Evolutionary conservation across 2,329 filamentous ascomycete species (phyloP).

Genomic region (Uncinocarpus reesii): DNA sequence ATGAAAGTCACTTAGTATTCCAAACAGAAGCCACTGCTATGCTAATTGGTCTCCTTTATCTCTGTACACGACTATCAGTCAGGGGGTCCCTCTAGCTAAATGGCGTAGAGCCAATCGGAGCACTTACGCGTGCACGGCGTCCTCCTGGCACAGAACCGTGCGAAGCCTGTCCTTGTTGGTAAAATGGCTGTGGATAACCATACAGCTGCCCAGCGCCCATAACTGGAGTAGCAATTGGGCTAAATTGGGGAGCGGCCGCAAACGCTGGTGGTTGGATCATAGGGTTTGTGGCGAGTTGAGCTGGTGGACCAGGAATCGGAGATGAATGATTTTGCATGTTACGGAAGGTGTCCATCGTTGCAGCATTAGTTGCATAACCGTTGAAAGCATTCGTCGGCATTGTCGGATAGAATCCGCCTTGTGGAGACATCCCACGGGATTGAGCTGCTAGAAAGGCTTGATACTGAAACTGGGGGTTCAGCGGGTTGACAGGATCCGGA

Average conservation of each 20-base stretch:
- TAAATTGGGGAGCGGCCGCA: conserved; percentile 33
- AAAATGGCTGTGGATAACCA: conserved; percentile 45
- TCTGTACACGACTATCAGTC: conserved; percentile 20
- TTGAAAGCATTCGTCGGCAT: conserved; percentile 32
- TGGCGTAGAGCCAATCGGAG: not conserved
- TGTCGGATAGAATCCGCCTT: conserved; percentile 37
- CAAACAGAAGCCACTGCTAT: not conserved
- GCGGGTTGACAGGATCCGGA: conserved; percentile 31
- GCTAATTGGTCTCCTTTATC: conserved; percentile 24
- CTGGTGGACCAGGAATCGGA: conserved; percentile 28
- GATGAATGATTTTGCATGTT: conserved; percentile 31
- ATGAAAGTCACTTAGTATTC: conserved; percentile 1
- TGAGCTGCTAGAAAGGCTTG: conserved; percentile 45
- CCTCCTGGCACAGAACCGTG: conserved; percentile 39
- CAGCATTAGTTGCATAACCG: conserved; percentile 32
- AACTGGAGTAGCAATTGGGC: conserved; percentile 26
- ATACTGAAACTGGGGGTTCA: conserved; percentile 47
- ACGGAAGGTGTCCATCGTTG: conserved; percentile 34
- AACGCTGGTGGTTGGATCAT: conserved; percentile 43
- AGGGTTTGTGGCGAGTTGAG: conserved; percentile 30
- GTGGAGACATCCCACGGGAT: conserved; percentile 32
- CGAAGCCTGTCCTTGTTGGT: conserved; percentile 33
- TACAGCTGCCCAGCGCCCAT: conserved; percentile 38
- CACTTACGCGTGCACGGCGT: conserved; percentile 47
- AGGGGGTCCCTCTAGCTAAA: conserved; percentile 12